These are phyloP conservation scores for Fallopia convolvulus DNA, from an alignment of 148 eudicot species.

Conservation along the genomic window DNA sequence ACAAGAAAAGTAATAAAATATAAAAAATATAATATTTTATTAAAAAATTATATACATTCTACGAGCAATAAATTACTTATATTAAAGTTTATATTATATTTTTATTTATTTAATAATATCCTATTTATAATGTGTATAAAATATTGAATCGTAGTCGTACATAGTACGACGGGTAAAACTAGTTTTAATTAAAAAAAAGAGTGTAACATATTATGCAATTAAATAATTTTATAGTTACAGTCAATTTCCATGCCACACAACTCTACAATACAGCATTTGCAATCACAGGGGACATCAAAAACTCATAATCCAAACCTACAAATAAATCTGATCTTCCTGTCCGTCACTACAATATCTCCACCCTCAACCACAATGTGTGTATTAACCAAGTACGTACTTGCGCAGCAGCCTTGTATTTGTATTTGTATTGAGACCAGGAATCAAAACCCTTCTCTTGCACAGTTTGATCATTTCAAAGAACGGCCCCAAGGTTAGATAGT, in stretches of 20 bases:
- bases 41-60: too few species aligned
- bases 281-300: background rate
- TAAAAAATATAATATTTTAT: too few species aligned
- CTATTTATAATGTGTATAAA: too few species aligned
- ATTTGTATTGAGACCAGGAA: background rate
- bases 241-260: background rate
- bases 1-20: too few species aligned
- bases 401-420: background rate
- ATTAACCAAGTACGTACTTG: background rate
- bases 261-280: background rate
- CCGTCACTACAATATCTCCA: background rate
- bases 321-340: background rate
- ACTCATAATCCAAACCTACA: background rate
- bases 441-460: background rate
- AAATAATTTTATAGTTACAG: background rate
- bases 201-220: too few species aligned
- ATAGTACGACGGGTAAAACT: too few species aligned
- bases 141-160: too few species aligned
- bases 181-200: too few species aligned
- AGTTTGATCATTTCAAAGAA: background rate
- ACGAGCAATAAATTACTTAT: too few species aligned
- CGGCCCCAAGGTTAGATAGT: background rate
- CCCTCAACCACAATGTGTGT: background rate
- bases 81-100: too few species aligned
- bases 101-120: too few species aligned